Evolutionary conservation across 2,329 filamentous ascomycete species (phyloP).

Genomic region (Cercospora zeina): DNA sequence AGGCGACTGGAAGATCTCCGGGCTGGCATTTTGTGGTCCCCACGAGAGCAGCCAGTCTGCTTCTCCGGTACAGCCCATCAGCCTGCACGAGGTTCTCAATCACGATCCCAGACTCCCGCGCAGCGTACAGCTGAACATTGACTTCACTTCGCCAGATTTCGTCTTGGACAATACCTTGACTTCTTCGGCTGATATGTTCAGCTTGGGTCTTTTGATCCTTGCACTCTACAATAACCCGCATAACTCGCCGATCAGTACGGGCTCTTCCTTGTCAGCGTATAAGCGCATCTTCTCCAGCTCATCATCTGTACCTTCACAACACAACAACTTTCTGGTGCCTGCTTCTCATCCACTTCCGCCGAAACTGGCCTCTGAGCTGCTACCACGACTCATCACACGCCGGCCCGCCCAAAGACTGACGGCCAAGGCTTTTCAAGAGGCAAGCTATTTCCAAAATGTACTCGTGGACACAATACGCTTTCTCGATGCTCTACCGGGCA

Average conservation of each 20-base stretch:
- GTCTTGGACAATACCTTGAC: constrained; percentile 87
- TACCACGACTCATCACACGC: constrained; percentile 83
- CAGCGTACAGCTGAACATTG: constrained; percentile 82
- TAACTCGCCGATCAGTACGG: constrained; percentile 77
- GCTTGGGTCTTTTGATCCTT: constrained; percentile 81
- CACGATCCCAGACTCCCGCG: constrained; percentile 80
- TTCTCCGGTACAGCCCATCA: constrained; percentile 76
- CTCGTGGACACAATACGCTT: constrained; percentile 95
- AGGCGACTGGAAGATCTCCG: constrained; percentile 98
- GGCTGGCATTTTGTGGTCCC: constrained; percentile 84
- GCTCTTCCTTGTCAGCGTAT: constrained; percentile 79
- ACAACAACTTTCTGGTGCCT: constrained; percentile 73
- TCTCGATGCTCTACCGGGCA: constrained; percentile 84
- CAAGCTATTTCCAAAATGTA: constrained; percentile 95
- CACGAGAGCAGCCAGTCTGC: constrained; percentile 66
- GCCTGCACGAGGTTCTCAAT: constrained; percentile 79
- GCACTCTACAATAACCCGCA: constrained; percentile 95
- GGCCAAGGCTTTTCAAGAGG: constrained; percentile 89
- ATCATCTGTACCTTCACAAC: constrained; percentile 72
- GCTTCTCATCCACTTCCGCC: constrained; percentile 76
- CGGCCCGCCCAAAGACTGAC: constrained; percentile 83
- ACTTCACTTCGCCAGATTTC: constrained; percentile 94
- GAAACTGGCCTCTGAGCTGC: constrained; percentile 71
- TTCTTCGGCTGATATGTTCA: constrained; percentile 86
- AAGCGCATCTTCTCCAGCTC: constrained; percentile 79